Conservation (phyloP, 1,139 yeast species). For the Casaregolazyma lundiana region DNA sequence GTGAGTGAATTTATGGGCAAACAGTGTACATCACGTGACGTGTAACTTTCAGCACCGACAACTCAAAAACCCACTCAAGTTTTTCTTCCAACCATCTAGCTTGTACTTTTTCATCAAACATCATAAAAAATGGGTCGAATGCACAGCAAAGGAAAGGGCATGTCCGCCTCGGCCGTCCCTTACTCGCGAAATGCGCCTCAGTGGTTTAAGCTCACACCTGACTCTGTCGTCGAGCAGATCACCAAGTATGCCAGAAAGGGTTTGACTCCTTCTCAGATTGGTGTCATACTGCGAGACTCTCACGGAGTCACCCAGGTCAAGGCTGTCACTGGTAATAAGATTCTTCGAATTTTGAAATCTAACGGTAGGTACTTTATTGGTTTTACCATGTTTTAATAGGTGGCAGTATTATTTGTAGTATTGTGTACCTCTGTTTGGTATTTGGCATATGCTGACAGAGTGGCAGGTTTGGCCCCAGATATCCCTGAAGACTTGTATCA, state of each 20-base stretch:
- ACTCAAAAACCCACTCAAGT: conserved; percentile 8
- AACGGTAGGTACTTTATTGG: conserved; percentile 57
- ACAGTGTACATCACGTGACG: background rate
- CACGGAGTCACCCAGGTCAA: conserved; percentile 99
- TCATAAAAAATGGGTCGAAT: conserved; percentile 52
- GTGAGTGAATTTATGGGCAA: background rate
- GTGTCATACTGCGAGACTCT: conserved; percentile 99
- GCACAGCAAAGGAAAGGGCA: conserved; percentile 91
- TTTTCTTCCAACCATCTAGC: conserved; percentile 8
- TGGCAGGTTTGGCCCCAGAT: conserved; percentile 85
- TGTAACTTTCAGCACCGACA: conserved; percentile 10
- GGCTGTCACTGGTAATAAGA: conserved; percentile 98
- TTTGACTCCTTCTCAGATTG: conserved; percentile 98
- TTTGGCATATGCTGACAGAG: conserved; percentile 35
- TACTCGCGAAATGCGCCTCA: conserved; percentile 98
- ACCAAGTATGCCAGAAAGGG: conserved; percentile 99
- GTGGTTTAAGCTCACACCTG: conserved; percentile 98
- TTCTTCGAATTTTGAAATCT: conserved; percentile 97
- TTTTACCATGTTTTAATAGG: conserved; percentile 2
- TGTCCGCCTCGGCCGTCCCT: conserved; percentile 98
- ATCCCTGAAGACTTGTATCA: conserved; percentile 99
- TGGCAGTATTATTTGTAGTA: conserved; percentile 1
- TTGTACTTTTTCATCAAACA: conserved; percentile 9
- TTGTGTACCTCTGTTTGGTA: conserved; percentile 38
- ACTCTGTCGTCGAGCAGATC: conserved; percentile 95